phyloP scores from a whole-genome alignment of 768 basidiomycete species.

The Collybia mongolica region DNA sequence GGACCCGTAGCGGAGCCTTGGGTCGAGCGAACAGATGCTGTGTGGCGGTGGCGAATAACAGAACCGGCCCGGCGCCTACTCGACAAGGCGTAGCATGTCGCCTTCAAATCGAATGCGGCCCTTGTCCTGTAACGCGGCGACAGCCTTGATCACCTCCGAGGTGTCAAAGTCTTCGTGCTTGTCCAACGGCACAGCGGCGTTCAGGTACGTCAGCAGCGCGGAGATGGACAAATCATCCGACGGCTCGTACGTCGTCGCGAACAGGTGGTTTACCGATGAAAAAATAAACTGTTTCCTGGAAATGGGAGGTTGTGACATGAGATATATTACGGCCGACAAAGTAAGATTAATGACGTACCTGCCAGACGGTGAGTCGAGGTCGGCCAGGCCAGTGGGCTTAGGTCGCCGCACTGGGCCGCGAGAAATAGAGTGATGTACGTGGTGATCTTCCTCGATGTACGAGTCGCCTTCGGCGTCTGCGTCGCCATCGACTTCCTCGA shows the following conservation, averaged over 20 bases:
- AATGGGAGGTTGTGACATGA: conserved; percentile 1
- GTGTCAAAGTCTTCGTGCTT: conserved; percentile 85
- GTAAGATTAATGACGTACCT: conserved; percentile 43
- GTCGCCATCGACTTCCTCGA: conserved; percentile 1
- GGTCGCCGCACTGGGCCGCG: conserved; percentile 18
- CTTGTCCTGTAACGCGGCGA: conserved; percentile 42
- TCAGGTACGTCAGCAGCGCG: conserved; percentile 66
- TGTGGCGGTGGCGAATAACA: conserved; percentile 1
- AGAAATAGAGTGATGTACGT: conserved; percentile 4
- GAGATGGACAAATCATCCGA: conserved; percentile 72
- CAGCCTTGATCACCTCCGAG: conserved; percentile 58
- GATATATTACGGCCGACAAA: background rate
- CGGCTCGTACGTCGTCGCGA: conserved; percentile 63
- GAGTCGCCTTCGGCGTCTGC: conserved; percentile 20
- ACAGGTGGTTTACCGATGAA: conserved; percentile 61
- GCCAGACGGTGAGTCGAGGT: conserved; percentile 58
- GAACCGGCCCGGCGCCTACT: conserved; percentile 11
- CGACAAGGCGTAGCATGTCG: conserved; percentile 37
- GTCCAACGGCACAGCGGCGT: conserved; percentile 73
- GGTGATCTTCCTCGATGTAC: conserved; percentile 23
- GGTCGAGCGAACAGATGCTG: background rate
- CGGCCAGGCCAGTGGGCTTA: conserved; percentile 44
- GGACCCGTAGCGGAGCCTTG: background rate
- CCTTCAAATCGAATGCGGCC: conserved; percentile 52
- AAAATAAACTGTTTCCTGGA: conserved; percentile 58